Conservation (phyloP, 169 alveolate genomes). For the Cyclospora cayetanensis region DNA sequence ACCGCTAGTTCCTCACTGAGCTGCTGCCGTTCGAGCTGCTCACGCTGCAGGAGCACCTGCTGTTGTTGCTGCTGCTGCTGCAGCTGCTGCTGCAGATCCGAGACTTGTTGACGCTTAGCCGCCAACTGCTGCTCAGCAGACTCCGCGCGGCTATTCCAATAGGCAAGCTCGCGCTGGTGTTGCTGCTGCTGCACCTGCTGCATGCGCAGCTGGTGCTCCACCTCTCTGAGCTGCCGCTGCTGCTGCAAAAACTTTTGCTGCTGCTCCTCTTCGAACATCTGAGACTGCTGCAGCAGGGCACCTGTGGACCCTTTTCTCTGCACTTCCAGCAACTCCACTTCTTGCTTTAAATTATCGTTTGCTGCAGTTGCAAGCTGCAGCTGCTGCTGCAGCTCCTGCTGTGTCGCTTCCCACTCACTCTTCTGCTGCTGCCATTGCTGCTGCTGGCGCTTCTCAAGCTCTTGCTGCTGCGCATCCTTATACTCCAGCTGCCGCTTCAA, state of each 20-base stretch:
- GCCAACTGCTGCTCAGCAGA: conserved; percentile 62
- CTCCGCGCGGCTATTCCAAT: conserved; percentile 39
- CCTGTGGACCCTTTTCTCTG: background rate
- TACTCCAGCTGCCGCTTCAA: background rate
- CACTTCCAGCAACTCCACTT: conserved; percentile 1
- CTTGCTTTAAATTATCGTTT: conserved; percentile 18
- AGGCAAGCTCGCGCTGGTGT: conserved; percentile 45
- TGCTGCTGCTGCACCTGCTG: conserved; percentile 67
- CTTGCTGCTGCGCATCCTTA: conserved; percentile 10
- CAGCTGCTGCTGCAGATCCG: conserved; percentile 46
- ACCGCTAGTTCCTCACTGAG: background rate
- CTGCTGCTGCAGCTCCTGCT: conserved; percentile 59
- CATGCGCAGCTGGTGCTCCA: conserved; percentile 29
- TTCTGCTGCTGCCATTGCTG: conserved; percentile 55
- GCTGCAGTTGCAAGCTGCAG: conserved; percentile 55
- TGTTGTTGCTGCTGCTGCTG: conserved; percentile 56
- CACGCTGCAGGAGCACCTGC: conserved; percentile 39
- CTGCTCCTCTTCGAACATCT: conserved; percentile 40
- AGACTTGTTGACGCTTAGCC: conserved; percentile 39
- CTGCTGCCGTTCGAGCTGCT: conserved; percentile 34
- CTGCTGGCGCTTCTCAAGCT: background rate
- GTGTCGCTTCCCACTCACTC: conserved; percentile 16
- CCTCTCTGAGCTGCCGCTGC: conserved; percentile 55
- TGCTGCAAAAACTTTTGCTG: conserved; percentile 43
- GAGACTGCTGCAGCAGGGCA: conserved; percentile 30